Evolutionary conservation across 2,329 filamentous ascomycete genomes (phyloP), one percentile per base, ranked within the genome.

Genomic region (Colletotrichum lentis): DNA sequence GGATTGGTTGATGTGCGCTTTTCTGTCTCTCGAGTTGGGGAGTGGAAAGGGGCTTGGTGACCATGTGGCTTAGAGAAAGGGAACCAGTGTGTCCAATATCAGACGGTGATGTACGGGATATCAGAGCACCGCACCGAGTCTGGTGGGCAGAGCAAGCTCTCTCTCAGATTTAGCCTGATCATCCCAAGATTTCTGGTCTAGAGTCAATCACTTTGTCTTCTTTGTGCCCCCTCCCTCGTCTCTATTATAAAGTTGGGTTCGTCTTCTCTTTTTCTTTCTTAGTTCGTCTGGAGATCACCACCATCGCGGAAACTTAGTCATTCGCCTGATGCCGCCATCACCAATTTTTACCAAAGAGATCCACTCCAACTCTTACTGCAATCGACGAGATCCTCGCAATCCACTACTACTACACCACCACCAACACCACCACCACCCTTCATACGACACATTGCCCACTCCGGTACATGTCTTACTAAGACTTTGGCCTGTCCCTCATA

Each of bases 81-180:
- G 39, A 39, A 37, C 35, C 35, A 22, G 49, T 46, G 54, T 64
- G 55, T 60, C 55, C 61, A 65, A 68, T 56, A 59, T 65, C 65
- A 60, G 55, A 68, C 37, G 65, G 35, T 65, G 62, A 68, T 65
- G 65, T 60, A 53, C 43, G 57, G 54, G 50, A 64, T 47, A 52
- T 44, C 35, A 55, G 46, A 22, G 61, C 49, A 58, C 31, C 22
- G 2, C 31, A 35, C 31, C 31, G 8, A 35, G 31, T 35, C 31
- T 35, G 31, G 43, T n/a, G 16, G 43, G 27, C 37, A 49, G 37
- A 37, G 24, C 43, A 43, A 27, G 55, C 18, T 27, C 27, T 37
- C 41, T 27, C 27, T 37, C 35, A 50, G 49, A 31, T n/a, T 49
- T 39, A 24, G 12, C 44, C 41, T 62, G 6, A 37, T 55, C 63